Percentiles rank a stretch among this genome's conserved stretches.
phyloP scores from a whole-genome alignment of 495 filamentous ascomycete species.

The Sphaerosporella brunnea region DNA sequence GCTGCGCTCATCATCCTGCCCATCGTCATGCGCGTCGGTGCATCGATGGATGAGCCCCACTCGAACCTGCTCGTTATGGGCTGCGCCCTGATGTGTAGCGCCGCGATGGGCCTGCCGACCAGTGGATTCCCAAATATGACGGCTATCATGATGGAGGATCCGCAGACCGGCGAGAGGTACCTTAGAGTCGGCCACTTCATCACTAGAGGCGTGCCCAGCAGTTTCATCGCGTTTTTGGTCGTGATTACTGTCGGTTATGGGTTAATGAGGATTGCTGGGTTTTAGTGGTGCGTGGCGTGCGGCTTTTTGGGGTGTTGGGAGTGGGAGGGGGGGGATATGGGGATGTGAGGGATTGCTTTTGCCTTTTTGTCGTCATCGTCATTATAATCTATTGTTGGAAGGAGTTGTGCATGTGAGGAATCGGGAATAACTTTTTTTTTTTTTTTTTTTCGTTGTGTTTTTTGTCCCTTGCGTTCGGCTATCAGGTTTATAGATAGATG shows the following conservation, averaged over 20 bases:
- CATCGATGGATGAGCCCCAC: slow-evolving; percentile 69
- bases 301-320: neutral
- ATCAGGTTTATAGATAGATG: too few species aligned
- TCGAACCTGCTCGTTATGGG: slow-evolving; percentile 90
- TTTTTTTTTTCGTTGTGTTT: too few species aligned
- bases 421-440: neutral
- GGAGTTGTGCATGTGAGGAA: neutral
- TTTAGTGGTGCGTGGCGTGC: slow-evolving; percentile 38
- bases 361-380: neutral
- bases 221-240: slow-evolving; percentile 62
- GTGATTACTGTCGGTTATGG: slow-evolving; percentile 67
- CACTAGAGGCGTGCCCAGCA: slow-evolving; percentile 68
- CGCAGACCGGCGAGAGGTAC: slow-evolving; percentile 77
- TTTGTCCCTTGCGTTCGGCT: too few species aligned
- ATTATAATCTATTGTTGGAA: neutral
- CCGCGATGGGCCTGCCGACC: slow-evolving; percentile 79
- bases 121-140: slow-evolving; percentile 99
- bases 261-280: slow-evolving; percentile 60
- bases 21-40: slow-evolving; percentile 69
- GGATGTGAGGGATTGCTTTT: too few species aligned
- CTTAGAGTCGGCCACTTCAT: slow-evolving; percentile 88
- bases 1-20: slow-evolving; percentile 90
- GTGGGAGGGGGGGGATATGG: neutral
- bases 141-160: slow-evolving; percentile 98
- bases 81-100: slow-evolving; percentile 45